Evolutionary conservation across 352 stramenopile genomes (phyloP).

Genomic region (Phytopythium chamaehyphon): DNA sequence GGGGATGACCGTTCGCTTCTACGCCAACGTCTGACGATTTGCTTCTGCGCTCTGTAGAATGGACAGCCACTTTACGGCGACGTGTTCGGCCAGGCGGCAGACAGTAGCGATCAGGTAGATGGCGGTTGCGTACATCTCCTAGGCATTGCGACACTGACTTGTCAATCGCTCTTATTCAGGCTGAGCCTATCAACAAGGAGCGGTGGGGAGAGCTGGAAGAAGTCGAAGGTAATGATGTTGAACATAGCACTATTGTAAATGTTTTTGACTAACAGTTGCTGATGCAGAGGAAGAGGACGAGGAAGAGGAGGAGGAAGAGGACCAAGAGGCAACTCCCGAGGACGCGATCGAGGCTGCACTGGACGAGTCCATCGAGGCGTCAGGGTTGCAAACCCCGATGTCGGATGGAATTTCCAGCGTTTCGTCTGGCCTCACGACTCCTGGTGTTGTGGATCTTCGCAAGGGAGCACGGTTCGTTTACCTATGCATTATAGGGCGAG

Average conservation of each 20-base stretch:
- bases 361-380: constrained; percentile 40
- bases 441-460: constrained; percentile 68
- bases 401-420: constrained; percentile 66
- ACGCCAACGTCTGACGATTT: background rate
- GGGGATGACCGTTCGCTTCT: constrained; percentile 3
- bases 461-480: constrained; percentile 57
- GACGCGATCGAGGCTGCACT: constrained; percentile 17
- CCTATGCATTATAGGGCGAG: too few relatives aligned
- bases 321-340: constrained; percentile 30
- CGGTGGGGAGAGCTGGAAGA: constrained; percentile 72
- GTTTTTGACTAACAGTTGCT: constrained; percentile 7
- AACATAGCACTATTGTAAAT: constrained; percentile 7
- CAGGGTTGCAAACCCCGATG: constrained; percentile 51
- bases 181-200: constrained; percentile 49
- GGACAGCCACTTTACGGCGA: constrained; percentile 96
- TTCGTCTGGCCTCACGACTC: constrained; percentile 62
- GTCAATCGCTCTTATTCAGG: constrained; percentile 8
- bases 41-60: constrained; percentile 28
- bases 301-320: constrained; percentile 41
- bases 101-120: constrained; percentile 25
- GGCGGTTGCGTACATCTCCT: too few relatives aligned
- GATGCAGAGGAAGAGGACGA: constrained; percentile 6
- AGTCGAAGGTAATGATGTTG: constrained; percentile 35
- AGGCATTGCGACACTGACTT: background rate
- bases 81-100: constrained; percentile 83